Evolutionary conservation across 2,329 filamentous ascomycete genomes (phyloP), one percentile per base, ranked within the genome.

Genomic region (Monilinia fructicola): DNA sequence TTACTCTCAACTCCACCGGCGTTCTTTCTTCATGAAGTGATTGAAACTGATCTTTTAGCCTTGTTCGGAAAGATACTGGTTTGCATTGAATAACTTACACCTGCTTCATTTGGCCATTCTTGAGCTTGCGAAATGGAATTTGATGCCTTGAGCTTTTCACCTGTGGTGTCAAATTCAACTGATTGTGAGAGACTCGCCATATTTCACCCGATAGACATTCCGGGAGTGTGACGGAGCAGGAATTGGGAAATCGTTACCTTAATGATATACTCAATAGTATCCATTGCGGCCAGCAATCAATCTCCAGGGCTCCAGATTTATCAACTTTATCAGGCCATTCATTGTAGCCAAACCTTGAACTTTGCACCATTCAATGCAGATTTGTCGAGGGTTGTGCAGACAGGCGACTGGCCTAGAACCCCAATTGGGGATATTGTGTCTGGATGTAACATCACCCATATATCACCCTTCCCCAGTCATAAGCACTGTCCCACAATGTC

Each of bases 1-100:
- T 81, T 6, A 94, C 82, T 0, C 74, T 73, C 16, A 94, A 82
- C 59, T 87, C 80, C 4, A 93, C 79, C 0, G 14, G 42, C 16
- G 90, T 89, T 48, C 26, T 44, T 52, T 38, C 21, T 64, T 48
- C 26, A 42, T 23, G 48, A 14, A 53, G 26, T 46, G 40, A 40
- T 54, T 64, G 50, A 28, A 54, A 44, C 31, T 53, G 35, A 21
- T 16, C 48, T 16, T 18, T 64, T 21, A 54, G 60, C 26, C 6
- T 50, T 54, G n/a, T 44, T n/a, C 23, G 38, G 23, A n/a, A 21
- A 48, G 31, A 35, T n/a, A 18, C 14, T 5, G 2, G 18, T 44
- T 42, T 23, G n/a, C 7, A n/a, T n/a, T 48, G 44, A n/a, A 48
- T 2, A n/a, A 48, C 21, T 35, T 16, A 64, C 28, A 3, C 60